These are phyloP conservation scores for Graphilbum ipis-grandicollis DNA, from an alignment of 2,329 filamentous ascomycete species.

Conservation along the genomic window DNA sequence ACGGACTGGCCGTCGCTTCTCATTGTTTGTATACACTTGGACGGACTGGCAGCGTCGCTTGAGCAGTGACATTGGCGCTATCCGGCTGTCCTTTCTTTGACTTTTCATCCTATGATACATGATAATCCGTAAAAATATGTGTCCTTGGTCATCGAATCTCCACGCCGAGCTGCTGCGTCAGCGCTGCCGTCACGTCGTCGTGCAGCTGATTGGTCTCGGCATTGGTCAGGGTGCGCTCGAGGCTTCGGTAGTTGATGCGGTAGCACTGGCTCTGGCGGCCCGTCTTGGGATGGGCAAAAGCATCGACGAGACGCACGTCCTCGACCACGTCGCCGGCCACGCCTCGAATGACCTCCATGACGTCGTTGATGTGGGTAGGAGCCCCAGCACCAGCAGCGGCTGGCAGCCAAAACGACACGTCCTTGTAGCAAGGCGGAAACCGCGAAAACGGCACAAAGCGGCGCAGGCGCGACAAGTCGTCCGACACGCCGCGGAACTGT, in stretches of 20 bases:
- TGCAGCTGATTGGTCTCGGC: conserved; percentile 66
- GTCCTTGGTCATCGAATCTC: conserved; percentile 44
- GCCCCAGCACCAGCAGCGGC: too few species aligned
- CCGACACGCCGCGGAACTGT: conserved; percentile 56
- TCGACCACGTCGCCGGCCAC: conserved; percentile 73
- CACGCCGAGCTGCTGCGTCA: conserved; percentile 59
- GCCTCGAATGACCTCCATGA: conserved; percentile 87
- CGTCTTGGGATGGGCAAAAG: conserved; percentile 78
- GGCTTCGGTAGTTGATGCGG: conserved; percentile 79
- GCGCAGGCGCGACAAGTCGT: conserved; percentile 27
- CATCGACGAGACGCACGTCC: conserved; percentile 69
- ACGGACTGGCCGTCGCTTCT: too few species aligned
- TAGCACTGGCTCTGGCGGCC: conserved; percentile 77
- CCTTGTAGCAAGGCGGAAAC: conserved; percentile 75
- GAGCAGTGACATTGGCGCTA: too few species aligned
- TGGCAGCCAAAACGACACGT: conserved; percentile 81
- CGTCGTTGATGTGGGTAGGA: conserved; percentile 95
- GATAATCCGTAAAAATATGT: too few species aligned
- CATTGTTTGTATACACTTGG: too few species aligned
- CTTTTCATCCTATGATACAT: neutral
- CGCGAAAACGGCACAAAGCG: conserved; percentile 82
- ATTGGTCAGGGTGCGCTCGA: conserved; percentile 81
- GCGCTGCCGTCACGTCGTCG: conserved; percentile 40
- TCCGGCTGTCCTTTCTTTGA: neutral
- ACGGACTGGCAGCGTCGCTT: too few species aligned